A percentile compares a stretch with the other conserved stretches of the same genome.
These are phyloP conservation scores for Acanthamoeba pearcei DNA, from an alignment of 208 protist species.

Conservation along the genomic window DNA sequence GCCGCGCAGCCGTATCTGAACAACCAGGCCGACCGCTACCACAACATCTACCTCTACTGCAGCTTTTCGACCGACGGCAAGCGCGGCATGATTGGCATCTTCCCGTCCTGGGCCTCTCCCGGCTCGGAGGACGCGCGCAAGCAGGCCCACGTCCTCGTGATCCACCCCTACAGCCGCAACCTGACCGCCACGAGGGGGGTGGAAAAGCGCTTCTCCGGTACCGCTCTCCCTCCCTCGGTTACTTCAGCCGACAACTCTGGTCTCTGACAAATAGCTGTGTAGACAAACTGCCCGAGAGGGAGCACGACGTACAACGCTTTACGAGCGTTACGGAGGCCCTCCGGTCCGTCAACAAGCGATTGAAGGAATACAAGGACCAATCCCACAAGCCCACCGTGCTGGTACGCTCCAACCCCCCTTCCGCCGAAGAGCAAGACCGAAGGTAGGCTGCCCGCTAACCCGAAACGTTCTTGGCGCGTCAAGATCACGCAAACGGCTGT, in stretches of 20 bases:
- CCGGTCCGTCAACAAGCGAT: neutral
- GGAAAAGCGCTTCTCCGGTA: slow-evolving; percentile 54
- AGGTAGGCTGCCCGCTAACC: too few species aligned
- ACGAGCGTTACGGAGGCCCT: slow-evolving; percentile 41
- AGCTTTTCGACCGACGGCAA: slow-evolving; percentile 66
- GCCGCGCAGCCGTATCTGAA: slow-evolving; percentile 26
- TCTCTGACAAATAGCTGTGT: neutral
- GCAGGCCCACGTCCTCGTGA: slow-evolving; percentile 38
- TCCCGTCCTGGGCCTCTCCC: slow-evolving; percentile 54
- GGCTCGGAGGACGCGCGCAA: slow-evolving; percentile 3
- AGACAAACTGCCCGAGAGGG: slow-evolving; percentile 53
- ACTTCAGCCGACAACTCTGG: neutral
- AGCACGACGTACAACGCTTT: slow-evolving; percentile 67
- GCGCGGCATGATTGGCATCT: slow-evolving; percentile 70
- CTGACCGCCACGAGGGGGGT: slow-evolving; percentile 11
- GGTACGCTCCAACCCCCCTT: neutral
- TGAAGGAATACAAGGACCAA: slow-evolving; percentile 73
- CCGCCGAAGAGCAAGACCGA: neutral
- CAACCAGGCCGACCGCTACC: slow-evolving; percentile 59
- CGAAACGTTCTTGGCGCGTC: neutral
- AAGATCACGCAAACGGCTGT: slow-evolving; percentile 57
- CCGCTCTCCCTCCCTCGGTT: neutral
- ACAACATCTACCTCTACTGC: slow-evolving; percentile 67
- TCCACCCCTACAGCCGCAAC: slow-evolving; percentile 39
- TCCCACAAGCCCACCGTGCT: slow-evolving; percentile 67